A percentile compares a stretch with the other conserved stretches of the same genome.
Conservation (phyloP, 1,139 yeast species). For the Lodderomyces oxycetoniae region DNA sequence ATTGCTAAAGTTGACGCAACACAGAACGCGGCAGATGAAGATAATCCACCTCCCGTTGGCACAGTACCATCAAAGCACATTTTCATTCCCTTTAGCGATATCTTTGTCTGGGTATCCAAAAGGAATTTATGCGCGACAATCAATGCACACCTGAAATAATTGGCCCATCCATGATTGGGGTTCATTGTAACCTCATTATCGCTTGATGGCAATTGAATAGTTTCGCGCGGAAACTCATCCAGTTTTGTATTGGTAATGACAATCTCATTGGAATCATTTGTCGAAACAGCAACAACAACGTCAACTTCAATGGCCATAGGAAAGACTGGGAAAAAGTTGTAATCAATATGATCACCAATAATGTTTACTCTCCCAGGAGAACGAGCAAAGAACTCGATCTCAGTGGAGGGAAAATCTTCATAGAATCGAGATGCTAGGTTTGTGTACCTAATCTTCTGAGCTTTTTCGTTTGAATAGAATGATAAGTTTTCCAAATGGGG, state of each 20-base stretch:
- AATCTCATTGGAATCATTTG: conserved; percentile 24
- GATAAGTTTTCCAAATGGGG: conserved; percentile 34
- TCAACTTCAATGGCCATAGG: conserved; percentile 77
- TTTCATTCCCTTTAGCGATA: conserved; percentile 41
- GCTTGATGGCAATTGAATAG: conserved; percentile 29
- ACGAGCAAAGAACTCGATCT: conserved; percentile 46
- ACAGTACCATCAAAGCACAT: conserved; percentile 60
- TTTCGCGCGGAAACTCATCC: conserved; percentile 25
- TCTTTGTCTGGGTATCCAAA: not conserved
- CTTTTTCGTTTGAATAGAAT: conserved; percentile 25
- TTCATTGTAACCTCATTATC: conserved; percentile 41
- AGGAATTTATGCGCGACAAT: conserved; percentile 52
- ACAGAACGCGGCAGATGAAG: conserved; percentile 71
- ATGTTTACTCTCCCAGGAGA: conserved; percentile 75
- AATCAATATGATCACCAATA: conserved; percentile 75
- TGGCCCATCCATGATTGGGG: conserved; percentile 52
- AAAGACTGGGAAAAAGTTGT: conserved; percentile 60
- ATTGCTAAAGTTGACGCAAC: conserved; percentile 61
- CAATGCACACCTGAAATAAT: conserved; percentile 64
- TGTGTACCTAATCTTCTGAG: conserved; percentile 25
- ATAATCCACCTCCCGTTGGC: conserved; percentile 70
- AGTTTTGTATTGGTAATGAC: conserved; percentile 37
- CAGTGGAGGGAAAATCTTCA: conserved; percentile 20
- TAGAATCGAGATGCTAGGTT: conserved; percentile 20
- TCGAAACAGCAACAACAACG: conserved; percentile 48